phyloP scores from a whole-genome alignment of 176 grass and related monocot genomes.

The Avena sativa region DNA sequence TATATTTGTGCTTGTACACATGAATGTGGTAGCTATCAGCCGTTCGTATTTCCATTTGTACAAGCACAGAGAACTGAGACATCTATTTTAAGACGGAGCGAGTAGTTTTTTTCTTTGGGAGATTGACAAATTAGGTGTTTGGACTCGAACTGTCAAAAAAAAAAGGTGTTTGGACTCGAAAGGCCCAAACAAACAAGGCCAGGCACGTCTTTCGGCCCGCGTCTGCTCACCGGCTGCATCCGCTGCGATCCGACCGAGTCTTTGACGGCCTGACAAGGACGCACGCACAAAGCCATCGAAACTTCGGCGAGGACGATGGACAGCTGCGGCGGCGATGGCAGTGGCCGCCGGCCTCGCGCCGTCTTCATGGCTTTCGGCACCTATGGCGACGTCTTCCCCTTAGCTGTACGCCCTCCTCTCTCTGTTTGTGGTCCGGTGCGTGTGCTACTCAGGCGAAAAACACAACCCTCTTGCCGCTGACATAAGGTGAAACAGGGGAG shows the following conservation, averaged over 20 bases:
- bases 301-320: constrained; percentile 40
- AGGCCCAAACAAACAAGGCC: no score
- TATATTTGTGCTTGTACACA: no score
- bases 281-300: neutral
- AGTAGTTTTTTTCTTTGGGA: no score
- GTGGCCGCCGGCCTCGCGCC: constrained; percentile 54
- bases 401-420: constrained; percentile 57
- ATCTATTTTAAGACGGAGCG: no score
- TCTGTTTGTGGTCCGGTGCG: neutral
- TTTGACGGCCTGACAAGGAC: neutral
- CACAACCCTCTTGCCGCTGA: neutral
- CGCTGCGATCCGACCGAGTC: neutral
- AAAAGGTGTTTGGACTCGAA: no score
- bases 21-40: no score
- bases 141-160: no score
- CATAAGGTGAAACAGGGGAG: constrained; percentile 5
- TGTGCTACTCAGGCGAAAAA: neutral
- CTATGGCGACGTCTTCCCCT: constrained; percentile 84
- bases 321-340: constrained; percentile 4
- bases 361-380: constrained; percentile 94
- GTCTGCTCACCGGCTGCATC: neutral
- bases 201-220: neutral
- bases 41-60: no score
- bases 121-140: no score
- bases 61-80: no score